These are phyloP conservation scores for Carallia brachiata DNA, from an alignment of 345 rosid genomes.

Conservation along the genomic window DNA sequence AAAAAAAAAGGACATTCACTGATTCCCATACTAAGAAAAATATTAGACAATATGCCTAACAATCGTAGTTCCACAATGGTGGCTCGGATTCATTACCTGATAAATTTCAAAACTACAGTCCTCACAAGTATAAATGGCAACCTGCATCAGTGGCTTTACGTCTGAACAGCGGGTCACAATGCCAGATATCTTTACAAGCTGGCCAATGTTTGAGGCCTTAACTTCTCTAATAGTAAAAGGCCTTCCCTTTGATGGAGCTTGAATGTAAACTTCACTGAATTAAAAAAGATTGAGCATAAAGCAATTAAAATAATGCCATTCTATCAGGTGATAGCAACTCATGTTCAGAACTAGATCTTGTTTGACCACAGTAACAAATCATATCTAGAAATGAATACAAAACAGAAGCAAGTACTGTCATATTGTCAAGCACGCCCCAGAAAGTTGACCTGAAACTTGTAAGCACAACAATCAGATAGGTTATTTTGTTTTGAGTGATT, in stretches of 20 bases:
- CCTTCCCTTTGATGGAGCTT: constrained; percentile 75
- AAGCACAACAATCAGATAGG: too few species aligned
- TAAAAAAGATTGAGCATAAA: constrained; percentile 2
- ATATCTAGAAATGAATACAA: background rate
- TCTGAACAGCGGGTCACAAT: constrained; percentile 97
- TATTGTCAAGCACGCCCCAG: too few species aligned
- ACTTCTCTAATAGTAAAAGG: constrained; percentile 90
- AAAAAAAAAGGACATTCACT: background rate
- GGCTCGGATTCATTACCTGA: constrained; percentile 52
- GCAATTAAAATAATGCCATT: background rate
- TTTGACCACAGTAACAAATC: background rate
- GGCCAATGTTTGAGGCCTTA: constrained; percentile 88
- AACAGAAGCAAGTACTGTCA: too few species aligned
- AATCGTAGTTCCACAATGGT: background rate
- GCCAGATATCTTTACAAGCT: constrained; percentile 86
- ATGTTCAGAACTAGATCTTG: background rate
- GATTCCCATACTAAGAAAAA: background rate
- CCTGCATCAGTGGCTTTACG: constrained; percentile 97
- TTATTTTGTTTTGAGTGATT: too few species aligned
- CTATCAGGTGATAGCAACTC: background rate
- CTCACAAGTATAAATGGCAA: constrained; percentile 97
- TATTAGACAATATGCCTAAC: background rate
- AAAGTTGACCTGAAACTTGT: too few species aligned
- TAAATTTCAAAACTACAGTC: constrained; percentile 95
- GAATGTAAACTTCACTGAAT: constrained; percentile 83